Conservation (phyloP, 306 rosid genomes). For the Lotus japonicus region DNA sequence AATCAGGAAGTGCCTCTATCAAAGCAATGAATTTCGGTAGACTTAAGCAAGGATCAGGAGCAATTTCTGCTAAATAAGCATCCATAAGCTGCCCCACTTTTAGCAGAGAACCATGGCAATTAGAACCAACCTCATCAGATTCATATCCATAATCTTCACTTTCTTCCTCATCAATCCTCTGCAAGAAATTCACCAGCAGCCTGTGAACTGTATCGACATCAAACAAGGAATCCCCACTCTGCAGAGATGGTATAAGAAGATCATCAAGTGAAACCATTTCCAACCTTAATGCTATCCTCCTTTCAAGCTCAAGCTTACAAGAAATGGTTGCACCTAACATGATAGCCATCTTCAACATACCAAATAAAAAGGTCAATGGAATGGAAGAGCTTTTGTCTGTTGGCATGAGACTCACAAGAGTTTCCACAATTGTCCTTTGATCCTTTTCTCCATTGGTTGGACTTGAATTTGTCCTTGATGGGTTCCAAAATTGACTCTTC, state of each 20-base stretch:
- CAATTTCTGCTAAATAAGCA: slow-evolving; percentile 84
- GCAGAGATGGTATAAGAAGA: slow-evolving; percentile 67
- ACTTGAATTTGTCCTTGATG: slow-evolving; percentile 34
- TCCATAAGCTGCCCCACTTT: slow-evolving; percentile 81
- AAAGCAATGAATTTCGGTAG: slow-evolving; percentile 51
- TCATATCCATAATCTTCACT: slow-evolving; percentile 71
- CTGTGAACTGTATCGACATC: slow-evolving; percentile 82
- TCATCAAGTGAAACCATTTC: slow-evolving; percentile 71
- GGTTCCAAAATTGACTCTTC: slow-evolving; percentile 59
- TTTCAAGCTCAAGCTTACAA: slow-evolving; percentile 78
- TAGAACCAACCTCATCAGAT: slow-evolving; percentile 53
- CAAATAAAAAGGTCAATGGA: slow-evolving; percentile 71
- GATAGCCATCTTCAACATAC: slow-evolving; percentile 75
- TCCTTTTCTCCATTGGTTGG: slow-evolving; percentile 38
- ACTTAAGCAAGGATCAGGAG: slow-evolving; percentile 69
- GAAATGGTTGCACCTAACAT: slow-evolving; percentile 54
- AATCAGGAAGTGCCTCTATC: slow-evolving; percentile 75
- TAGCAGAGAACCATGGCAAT: slow-evolving; percentile 58
- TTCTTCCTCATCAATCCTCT: slow-evolving; percentile 71
- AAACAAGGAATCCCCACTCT: slow-evolving; percentile 59
- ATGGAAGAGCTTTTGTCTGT: slow-evolving; percentile 47
- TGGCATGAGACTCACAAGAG: slow-evolving; percentile 64
- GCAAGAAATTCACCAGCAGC: slow-evolving; percentile 58
- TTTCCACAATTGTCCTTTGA: slow-evolving; percentile 53
- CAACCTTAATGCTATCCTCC: slow-evolving; percentile 61